phyloP scores from a whole-genome alignment of 768 basidiomycete species.

The Galerina marginata region DNA sequence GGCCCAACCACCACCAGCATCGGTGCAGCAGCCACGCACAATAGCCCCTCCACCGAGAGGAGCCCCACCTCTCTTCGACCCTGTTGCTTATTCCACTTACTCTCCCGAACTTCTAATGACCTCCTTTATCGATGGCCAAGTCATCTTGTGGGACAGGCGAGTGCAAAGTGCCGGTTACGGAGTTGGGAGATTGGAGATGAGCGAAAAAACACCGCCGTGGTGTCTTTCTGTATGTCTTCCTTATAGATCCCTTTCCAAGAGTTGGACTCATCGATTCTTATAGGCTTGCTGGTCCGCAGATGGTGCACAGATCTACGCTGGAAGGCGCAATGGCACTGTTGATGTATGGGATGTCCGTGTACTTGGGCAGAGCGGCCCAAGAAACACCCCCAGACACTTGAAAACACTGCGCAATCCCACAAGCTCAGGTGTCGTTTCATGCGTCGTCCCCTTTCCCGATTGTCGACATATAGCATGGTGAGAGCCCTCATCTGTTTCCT shows the following conservation, averaged over 20 bases:
- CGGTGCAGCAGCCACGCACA: conserved; percentile 10
- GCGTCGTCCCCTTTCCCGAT: conserved; percentile 91
- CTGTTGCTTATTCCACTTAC: conserved; percentile 61
- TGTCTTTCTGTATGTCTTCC: conserved; percentile 80
- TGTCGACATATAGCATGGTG: conserved; percentile 91
- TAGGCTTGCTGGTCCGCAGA: conserved; percentile 95
- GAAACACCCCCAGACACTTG: conserved; percentile 73
- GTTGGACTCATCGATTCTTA: conserved; percentile 5
- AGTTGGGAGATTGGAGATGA: conserved; percentile 86
- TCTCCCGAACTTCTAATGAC: conserved; percentile 89
- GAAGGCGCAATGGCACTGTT: conserved; percentile 87
- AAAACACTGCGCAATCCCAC: conserved; percentile 86
- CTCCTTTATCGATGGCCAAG: conserved; percentile 89
- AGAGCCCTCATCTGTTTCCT: conserved; percentile 31
- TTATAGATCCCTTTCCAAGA: not conserved
- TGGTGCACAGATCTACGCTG: conserved; percentile 88
- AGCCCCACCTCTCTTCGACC: conserved; percentile 76
- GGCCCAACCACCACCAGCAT: conserved; percentile 14
- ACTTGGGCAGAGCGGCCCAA: conserved; percentile 65
- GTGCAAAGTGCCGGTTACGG: conserved; percentile 66
- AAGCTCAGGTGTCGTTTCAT: conserved; percentile 91
- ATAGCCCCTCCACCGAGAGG: conserved; percentile 68
- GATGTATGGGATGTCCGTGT: conserved; percentile 96
- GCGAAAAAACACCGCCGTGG: conserved; percentile 94
- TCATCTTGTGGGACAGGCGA: conserved; percentile 90